Percentiles rank a stretch among this genome's conserved stretches.
Evolutionary conservation across 192 early-diverging fungal species (phyloP).

Genomic region (Cetraspora pellucida): DNA sequence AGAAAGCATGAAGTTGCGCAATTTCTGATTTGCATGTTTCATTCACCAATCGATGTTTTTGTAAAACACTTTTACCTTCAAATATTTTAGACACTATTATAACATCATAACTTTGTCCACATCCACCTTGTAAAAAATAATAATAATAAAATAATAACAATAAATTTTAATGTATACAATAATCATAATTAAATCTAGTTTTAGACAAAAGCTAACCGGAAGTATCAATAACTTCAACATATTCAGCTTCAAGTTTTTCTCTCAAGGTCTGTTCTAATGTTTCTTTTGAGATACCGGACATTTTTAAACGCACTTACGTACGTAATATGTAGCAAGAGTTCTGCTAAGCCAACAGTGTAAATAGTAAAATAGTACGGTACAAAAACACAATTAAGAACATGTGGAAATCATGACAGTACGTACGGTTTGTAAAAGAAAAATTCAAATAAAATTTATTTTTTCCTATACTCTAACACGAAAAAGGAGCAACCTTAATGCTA

Average conservation of each 20-base stretch:
- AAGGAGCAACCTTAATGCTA: too few species aligned
- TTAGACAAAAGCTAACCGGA: constrained; percentile 16
- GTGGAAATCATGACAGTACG: too few species aligned
- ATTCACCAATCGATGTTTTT: constrained; percentile 81
- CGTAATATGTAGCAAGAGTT: too few species aligned
- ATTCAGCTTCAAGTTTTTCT: constrained; percentile 22
- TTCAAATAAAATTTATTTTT: too few species aligned
- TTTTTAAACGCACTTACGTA: too few species aligned
- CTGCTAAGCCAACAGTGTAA: too few species aligned
- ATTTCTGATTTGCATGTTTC: constrained; percentile 80
- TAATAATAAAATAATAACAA: background rate
- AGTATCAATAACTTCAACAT: constrained; percentile 32
- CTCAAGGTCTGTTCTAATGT: constrained; percentile 10
- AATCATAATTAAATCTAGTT: background rate
- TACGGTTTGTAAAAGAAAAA: too few species aligned
- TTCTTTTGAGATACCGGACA: constrained; percentile 20
- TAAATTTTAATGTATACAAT: background rate
- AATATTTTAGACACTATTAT: constrained; percentile 74
- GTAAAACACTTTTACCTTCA: constrained; percentile 68
- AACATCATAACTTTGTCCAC: constrained; percentile 82
- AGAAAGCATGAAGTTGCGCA: constrained; percentile 80
- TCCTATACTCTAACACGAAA: too few species aligned
- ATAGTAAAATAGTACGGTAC: too few species aligned
- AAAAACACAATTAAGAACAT: too few species aligned
- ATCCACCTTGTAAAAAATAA: constrained; percentile 59